Percentiles rank a stretch among this genome's conserved stretches.
phyloP scores from a whole-genome alignment of 441 rosid species.

The Breynia disticha region DNA sequence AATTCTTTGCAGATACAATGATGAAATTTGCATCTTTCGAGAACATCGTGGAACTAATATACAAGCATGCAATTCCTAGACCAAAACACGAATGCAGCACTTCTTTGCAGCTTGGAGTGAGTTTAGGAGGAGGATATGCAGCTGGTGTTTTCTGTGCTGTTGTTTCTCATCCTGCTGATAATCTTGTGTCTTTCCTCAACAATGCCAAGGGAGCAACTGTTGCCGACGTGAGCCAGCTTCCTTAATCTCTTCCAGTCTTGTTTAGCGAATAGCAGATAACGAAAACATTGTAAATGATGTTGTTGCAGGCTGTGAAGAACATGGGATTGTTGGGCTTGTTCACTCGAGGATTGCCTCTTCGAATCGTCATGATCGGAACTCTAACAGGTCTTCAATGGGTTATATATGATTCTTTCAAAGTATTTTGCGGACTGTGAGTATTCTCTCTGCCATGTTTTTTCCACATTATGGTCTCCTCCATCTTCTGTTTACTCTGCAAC shows the following conservation, averaged over 20 bases:
- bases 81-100: slow-evolving; percentile 90
- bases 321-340: slow-evolving; percentile 77
- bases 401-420: slow-evolving; percentile 86
- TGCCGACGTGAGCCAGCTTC: slow-evolving; percentile 51
- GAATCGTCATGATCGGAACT: slow-evolving; percentile 98
- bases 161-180: slow-evolving; percentile 96
- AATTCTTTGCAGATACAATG: slow-evolving; percentile 68
- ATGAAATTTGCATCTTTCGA: slow-evolving; percentile 98
- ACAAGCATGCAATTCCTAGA: slow-evolving; percentile 76
- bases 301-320: slow-evolving; percentile 80
- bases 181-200: slow-evolving; percentile 94
- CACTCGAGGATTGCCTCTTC: slow-evolving; percentile 96
- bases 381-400: slow-evolving; percentile 97
- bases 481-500: not conserved
- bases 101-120: slow-evolving; percentile 78
- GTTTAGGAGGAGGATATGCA: slow-evolving; percentile 90
- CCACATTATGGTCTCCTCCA: not conserved
- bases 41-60: slow-evolving; percentile 73
- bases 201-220: slow-evolving; percentile 87
- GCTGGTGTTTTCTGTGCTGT: slow-evolving; percentile 77
- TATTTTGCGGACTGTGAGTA: slow-evolving; percentile 93
- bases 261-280: not conserved
- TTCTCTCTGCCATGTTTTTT: not conserved
- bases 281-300: slow-evolving; percentile 7
- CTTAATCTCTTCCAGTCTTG: no score